Base-by-base conservation (phyloP, 1,284 basidiomycete species). In the Polyporus tsugae region DNA sequence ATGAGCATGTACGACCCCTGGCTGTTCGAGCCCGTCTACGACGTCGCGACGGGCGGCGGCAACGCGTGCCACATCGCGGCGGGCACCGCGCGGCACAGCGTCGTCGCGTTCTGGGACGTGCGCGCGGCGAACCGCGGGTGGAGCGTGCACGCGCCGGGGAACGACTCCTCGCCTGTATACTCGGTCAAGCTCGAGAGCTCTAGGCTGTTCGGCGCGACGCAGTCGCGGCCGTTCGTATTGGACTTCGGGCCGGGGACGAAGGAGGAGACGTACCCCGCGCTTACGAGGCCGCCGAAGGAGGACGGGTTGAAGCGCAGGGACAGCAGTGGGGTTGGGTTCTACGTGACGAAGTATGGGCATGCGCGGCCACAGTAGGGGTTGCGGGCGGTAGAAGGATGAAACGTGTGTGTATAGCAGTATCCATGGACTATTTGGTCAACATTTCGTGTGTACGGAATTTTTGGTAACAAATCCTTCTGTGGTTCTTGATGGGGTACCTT, bases 41-140 rank as follows among this genome's bases (percentile, higher is more conserved):
- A 88, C 55, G 83, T 94, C 53, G 86, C 90, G 0, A 87, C 84
- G 63, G 91, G 92, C 36, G 92, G 91, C 9, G 91, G 91, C 1
- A 82, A 83, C n/a, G 83, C 83, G 15, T 84, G 83, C 66, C 85
- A 90, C 74, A 82, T 94, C 58, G 88, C 89, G 6, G 92, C 91
- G 2, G 93, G 93, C 22, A 87, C 88, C 9, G 91, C 91, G 15
- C 84, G 91, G 13, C 90, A 94, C 75, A 87, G 89, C 67, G 86
- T 93, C 33, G 86, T 94, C 62, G 87, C 91, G 1, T 89, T 94
- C 71, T 94, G 91, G 90, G 93, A 94, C 77, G 82, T 92, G 36
- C 88, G 93, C 29, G 82, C 82, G 29, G 83, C 89, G 0, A 78
- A 75, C 7, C 77, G 71, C 29, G 92, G 92, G 2, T 93, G 91